These are phyloP conservation scores for Fusarium hainanense DNA, from an alignment of 2,329 filamentous ascomycete species.

Conservation along the genomic window DNA sequence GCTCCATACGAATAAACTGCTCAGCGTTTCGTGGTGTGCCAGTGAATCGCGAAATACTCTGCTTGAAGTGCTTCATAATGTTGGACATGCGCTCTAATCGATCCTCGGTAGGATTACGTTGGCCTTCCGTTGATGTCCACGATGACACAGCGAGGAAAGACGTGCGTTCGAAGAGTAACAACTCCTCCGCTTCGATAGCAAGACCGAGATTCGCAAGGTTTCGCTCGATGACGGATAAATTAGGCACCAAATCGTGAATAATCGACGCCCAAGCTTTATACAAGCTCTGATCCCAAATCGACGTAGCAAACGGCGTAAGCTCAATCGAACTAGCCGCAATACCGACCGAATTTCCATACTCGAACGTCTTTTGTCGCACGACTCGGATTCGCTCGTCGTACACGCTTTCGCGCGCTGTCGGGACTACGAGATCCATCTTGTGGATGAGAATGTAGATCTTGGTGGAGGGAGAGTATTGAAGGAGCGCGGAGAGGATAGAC, in stretches of 20 bases:
- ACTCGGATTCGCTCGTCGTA: slow-evolving; percentile 86
- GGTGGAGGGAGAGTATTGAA: slow-evolving; percentile 83
- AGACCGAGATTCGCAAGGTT: slow-evolving; percentile 85
- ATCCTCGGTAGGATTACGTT: slow-evolving; percentile 87
- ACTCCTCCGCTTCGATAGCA: slow-evolving; percentile 90
- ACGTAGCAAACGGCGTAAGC: slow-evolving; percentile 91
- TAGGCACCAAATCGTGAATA: slow-evolving; percentile 97
- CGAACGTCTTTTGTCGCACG: slow-evolving; percentile 77
- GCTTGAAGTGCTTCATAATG: slow-evolving; percentile 99
- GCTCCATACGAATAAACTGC: slow-evolving; percentile 83
- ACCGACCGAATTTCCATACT: slow-evolving; percentile 57
- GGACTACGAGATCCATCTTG: slow-evolving; percentile 97
- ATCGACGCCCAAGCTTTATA: slow-evolving; percentile 99
- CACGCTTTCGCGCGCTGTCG: slow-evolving; percentile 79
- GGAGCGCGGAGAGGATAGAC: slow-evolving; percentile 87
- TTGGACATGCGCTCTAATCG: slow-evolving; percentile 94
- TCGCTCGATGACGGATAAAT: slow-evolving; percentile 86
- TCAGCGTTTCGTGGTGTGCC: slow-evolving; percentile 83
- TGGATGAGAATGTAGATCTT: slow-evolving; percentile 96
- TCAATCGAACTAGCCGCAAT: slow-evolving; percentile 60
- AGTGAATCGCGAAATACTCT: slow-evolving; percentile 79
- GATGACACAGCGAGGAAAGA: slow-evolving; percentile 97
- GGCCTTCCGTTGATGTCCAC: slow-evolving; percentile 80
- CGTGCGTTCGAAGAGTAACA: slow-evolving; percentile 93
- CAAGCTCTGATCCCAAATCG: slow-evolving; percentile 97